Evolutionary conservation across 2,329 filamentous ascomycete genomes (phyloP), one percentile per base, ranked within the genome.

Genomic region (Phyllosticta citribraziliensis): DNA sequence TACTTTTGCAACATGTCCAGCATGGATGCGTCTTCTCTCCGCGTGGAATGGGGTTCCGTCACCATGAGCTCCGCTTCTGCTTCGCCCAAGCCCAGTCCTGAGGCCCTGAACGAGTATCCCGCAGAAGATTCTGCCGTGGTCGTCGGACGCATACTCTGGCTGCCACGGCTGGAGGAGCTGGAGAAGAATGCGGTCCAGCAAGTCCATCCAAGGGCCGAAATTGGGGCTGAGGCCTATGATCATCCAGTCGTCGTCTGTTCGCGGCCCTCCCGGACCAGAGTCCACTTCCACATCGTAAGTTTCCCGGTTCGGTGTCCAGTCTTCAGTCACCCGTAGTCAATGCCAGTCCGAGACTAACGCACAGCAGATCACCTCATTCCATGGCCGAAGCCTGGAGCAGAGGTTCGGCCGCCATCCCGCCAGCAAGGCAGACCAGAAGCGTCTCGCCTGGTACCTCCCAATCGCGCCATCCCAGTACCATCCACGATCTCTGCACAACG

Each of bases 281-380:
- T 69, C n/a, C 70, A 73, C 60, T 73, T 74, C 62, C 70, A 73
- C 53, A 65, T 73, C 47, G 71, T 73, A 63, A 67, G 70, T 65
- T 47, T 12, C 25, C 3, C 14, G 17, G 20, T 22, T 22, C 22
- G 22, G 3, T 22, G 3, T 22, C 22, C 22, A 22, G 22, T 4
- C 14, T 14, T 20, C 27, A 33, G 30, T 22, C 12, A n/a, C 17
- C 33, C 25, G 9, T 12, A 27, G 9, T n/a, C 17, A 52, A 12
- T 55, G 24, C 14, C 14, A 24, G 27, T 40, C 19, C 27, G 11
- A 24, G n/a, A 24, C 55, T 55, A 40, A 60, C 27, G 3, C 19
- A 50, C 60, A 66, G 3, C 52, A 73, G 72, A 69, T 73, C 14
- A 72, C 71, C 2, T 73, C 71, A 5, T 67, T 73, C 55, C 67